Base-by-base conservation (phyloP, 495 filamentous ascomycete genomes). In the Aspergillus wentii region DNA sequence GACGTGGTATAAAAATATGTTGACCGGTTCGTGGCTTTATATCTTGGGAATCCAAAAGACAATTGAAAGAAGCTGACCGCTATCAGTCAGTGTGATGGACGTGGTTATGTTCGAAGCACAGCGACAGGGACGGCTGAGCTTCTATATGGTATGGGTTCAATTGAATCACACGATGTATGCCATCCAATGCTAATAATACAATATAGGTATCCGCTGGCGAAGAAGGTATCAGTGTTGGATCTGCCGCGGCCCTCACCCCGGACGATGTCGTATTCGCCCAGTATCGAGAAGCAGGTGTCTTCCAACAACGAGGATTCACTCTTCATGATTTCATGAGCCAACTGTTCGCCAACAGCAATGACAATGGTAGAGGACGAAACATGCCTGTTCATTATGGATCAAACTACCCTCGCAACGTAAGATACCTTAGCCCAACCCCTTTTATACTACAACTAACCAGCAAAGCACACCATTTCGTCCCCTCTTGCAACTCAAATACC, bases 381-480 rank as follows among this genome's bases (percentile, higher is more conserved):
- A 99, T 99, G 92, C 94, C 92, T 8, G 87, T 97, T 13, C 92
- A 99, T 49, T 99, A 96, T 44, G 92, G 88, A 17, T 88, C 86
- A 51, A 74, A 71, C 21, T 80, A 85, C 48, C 69, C 90, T 17
- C 86, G 94, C 49, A 86, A 90, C 42, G 86, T 92, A 51, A 54
- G 75, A 62, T 21, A 30, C 26, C 14, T 23, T 41, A 23, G 11
- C 15, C 19, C 11, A 9, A 18, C 11, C 17, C 31, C 11, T 23
- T n/a, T 10, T 10, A 0, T 18, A 38, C 21, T 8, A 18, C n/a
- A 25, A 44, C 31, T 48, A 21, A 48, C 44, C 22, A 1, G 33
- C 16, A 22, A 34, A 87, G 86, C 89, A 95, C 59, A 89, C 91
- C 6, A 91, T 99, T 8, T 95, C 90, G 11, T 95, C 89, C 0